A percentile compares a stretch with the other conserved stretches of the same genome.
phyloP scores from a whole-genome alignment of 495 filamentous ascomycete species.

The Penicillium soppii region DNA sequence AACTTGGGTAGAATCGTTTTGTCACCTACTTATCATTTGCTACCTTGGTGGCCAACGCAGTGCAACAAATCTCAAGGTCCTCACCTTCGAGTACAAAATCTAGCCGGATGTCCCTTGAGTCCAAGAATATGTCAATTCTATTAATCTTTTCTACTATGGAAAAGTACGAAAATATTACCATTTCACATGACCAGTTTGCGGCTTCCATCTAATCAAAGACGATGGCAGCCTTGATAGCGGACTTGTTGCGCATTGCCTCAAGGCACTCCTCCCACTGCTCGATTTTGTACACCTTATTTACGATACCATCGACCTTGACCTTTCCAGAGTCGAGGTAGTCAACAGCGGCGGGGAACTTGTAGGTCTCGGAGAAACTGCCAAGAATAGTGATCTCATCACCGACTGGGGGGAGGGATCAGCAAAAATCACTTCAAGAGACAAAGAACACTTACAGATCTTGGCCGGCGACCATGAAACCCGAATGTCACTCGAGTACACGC shows the following conservation, averaged over 20 bases:
- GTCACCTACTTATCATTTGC: background rate
- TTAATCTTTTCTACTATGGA: constrained; percentile 7
- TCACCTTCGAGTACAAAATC: background rate
- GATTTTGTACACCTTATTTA: constrained; percentile 51
- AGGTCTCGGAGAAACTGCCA: constrained; percentile 67
- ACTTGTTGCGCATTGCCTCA: constrained; percentile 57
- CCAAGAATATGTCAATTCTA: constrained; percentile 7
- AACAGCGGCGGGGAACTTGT: constrained; percentile 72
- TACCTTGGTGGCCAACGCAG: constrained; percentile 5
- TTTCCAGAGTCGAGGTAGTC: constrained; percentile 67
- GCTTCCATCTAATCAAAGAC: constrained; percentile 54
- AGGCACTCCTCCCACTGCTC: constrained; percentile 46
- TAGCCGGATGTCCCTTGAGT: background rate
- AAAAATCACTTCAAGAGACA: background rate
- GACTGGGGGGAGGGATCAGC: constrained; percentile 22
- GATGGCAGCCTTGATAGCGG: constrained; percentile 70
- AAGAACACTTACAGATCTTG: constrained; percentile 55
- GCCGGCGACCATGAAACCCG: constrained; percentile 64
- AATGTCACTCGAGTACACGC: constrained; percentile 61
- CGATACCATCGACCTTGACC: constrained; percentile 57
- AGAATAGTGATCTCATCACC: constrained; percentile 67
- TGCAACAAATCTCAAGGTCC: constrained; percentile 6
- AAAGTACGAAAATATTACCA: background rate
- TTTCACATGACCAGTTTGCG: background rate
- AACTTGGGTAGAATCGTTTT: background rate